These are phyloP conservation scores for Furcasterigmium furcatum DNA, from an alignment of 2,329 filamentous ascomycete species.

Conservation along the genomic window DNA sequence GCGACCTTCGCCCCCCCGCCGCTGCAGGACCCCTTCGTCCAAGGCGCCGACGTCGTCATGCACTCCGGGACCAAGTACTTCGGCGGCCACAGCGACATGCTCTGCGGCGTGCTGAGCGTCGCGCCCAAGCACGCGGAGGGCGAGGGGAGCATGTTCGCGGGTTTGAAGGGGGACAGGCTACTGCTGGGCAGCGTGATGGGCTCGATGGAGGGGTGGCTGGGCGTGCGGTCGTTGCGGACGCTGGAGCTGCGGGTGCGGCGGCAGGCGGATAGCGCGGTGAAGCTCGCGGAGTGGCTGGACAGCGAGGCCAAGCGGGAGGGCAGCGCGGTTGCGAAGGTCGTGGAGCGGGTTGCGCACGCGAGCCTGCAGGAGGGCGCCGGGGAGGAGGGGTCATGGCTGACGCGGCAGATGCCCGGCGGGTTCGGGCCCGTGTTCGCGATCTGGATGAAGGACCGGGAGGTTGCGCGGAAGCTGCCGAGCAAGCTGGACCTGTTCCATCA, in stretches of 20 bases:
- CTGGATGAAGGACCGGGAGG: slow-evolving; percentile 53
- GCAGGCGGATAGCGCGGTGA: slow-evolving; percentile 69
- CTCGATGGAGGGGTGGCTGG: slow-evolving; percentile 87
- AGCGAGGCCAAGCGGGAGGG: slow-evolving; percentile 27
- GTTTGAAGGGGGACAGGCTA: slow-evolving; percentile 66
- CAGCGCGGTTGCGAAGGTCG: slow-evolving; percentile 44
- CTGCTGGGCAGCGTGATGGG: slow-evolving; percentile 83
- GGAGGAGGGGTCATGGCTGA: slow-evolving; percentile 67
- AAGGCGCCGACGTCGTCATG: slow-evolving; percentile 84
- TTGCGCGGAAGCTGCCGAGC: slow-evolving; percentile 70
- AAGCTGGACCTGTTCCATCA: slow-evolving; percentile 85
- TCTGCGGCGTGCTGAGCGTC: slow-evolving; percentile 79
- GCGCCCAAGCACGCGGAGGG: slow-evolving; percentile 44
- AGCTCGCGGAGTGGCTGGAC: slow-evolving; percentile 70
- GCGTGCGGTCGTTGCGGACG: slow-evolving; percentile 80
- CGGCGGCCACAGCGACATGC: slow-evolving; percentile 89
- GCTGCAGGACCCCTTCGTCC: slow-evolving; percentile 78
- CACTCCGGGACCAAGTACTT: slow-evolving; percentile 96
- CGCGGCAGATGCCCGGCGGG: slow-evolving; percentile 85
- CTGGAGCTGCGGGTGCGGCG: slow-evolving; percentile 77
- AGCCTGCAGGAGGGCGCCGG: slow-evolving; percentile 65
- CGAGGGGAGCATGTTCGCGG: slow-evolving; percentile 33
- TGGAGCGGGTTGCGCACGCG: slow-evolving; percentile 70
- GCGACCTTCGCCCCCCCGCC: slow-evolving; percentile 91
- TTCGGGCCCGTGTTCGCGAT: slow-evolving; percentile 88